These are phyloP conservation scores for Diaporthe sp. DNA, from an alignment of 2,329 filamentous ascomycete genomes.

Conservation along the genomic window DNA sequence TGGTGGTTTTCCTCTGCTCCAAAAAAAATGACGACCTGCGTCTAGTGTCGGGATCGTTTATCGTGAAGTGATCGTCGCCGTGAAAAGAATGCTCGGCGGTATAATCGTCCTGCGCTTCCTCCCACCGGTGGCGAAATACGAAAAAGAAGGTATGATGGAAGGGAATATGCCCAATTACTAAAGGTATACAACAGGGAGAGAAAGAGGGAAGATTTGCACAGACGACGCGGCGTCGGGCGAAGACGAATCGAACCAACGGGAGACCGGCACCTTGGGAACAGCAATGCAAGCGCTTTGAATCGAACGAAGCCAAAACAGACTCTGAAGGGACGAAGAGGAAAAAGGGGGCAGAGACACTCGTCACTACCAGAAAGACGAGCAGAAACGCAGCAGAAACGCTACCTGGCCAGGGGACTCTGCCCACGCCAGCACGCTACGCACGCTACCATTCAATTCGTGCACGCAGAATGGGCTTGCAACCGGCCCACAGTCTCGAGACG, in stretches of 20 bases:
- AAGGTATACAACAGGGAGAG: constrained; percentile 16
- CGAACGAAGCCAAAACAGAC: constrained; percentile 39
- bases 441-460: constrained; percentile 13
- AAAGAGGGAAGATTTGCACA: constrained; percentile 25
- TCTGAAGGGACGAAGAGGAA: constrained; percentile 34
- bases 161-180: constrained; percentile 23
- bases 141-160: constrained; percentile 25
- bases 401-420: constrained; percentile 30
- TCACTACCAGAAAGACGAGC: constrained; percentile 37
- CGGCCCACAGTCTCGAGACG: constrained; percentile 37
- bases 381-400: constrained; percentile 42
- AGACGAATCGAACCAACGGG: constrained; percentile 34
- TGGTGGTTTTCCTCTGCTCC: constrained; percentile 34
- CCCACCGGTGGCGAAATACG: constrained; percentile 31
- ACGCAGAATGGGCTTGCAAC: constrained; percentile 20
- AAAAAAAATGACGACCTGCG: constrained; percentile 54
- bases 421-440: constrained; percentile 7
- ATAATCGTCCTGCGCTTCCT: constrained; percentile 39
- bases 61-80: constrained; percentile 11
- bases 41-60: constrained; percentile 45
- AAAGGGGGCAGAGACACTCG: constrained; percentile 15
- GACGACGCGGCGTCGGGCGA: constrained; percentile 28
- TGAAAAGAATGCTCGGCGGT: constrained; percentile 33
- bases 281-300: constrained; percentile 24
- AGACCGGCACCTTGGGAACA: constrained; percentile 33